Evolutionary conservation across 2,329 filamentous ascomycete genomes (phyloP).

Genomic region (Hypoxylon sp.): DNA sequence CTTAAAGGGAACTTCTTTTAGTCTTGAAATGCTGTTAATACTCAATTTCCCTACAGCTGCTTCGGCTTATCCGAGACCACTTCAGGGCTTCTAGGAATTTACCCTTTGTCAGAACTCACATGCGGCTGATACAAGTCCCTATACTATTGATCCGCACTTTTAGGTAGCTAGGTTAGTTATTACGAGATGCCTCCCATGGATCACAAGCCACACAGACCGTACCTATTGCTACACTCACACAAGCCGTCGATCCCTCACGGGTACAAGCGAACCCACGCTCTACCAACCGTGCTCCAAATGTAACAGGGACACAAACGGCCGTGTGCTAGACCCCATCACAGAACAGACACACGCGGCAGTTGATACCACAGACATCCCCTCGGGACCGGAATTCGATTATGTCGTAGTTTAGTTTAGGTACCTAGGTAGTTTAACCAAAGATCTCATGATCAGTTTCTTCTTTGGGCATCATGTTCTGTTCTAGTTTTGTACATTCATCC

Average conservation of each 20-base stretch:
- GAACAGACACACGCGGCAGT: conserved; percentile 7
- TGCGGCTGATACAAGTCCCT: no score
- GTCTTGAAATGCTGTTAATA: no score
- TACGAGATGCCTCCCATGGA: not conserved
- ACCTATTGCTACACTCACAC: not conserved
- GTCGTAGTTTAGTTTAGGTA: not conserved
- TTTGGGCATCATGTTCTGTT: conserved; percentile 5
- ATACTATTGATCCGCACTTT: no score
- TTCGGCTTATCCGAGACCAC: no score
- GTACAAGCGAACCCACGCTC: not conserved
- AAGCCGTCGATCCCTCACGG: not conserved
- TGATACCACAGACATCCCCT: conserved; percentile 4
- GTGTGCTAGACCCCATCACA: not conserved
- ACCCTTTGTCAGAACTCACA: no score
- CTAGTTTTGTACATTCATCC: conserved; percentile 26
- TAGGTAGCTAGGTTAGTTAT: not conserved
- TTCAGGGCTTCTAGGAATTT: no score
- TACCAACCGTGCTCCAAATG: not conserved
- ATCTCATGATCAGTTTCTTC: conserved; percentile 30
- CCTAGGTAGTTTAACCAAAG: conserved; percentile 2
- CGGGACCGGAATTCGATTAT: not conserved
- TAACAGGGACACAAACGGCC: not conserved
- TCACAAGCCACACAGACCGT: not conserved
- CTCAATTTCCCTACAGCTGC: no score
- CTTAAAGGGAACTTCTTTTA: no score